Evolutionary conservation across 2,329 filamentous ascomycete genomes (phyloP), one percentile per base, ranked within the genome.

Genomic region (Penicillium aurantiogriseum): DNA sequence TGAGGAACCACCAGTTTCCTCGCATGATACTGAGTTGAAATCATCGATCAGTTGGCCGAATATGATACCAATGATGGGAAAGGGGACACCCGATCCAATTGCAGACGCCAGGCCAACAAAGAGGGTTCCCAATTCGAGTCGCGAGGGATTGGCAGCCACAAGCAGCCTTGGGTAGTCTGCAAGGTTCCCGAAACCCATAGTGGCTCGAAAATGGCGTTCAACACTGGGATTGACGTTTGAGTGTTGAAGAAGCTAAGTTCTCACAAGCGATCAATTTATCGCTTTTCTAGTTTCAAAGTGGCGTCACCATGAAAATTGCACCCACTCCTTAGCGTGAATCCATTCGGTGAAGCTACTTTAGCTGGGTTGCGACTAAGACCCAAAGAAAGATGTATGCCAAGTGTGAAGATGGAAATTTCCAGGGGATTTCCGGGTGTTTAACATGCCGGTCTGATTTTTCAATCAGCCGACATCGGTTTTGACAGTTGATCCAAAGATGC

Each of bases 11-110:
- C 44, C 43, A 5, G 43, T 33, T 21, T 53, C 39, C 15, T 38
- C 35, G 45, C 71, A 74, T 3, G 68, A 70, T 8, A 66, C 68
- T 10, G 66, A 51, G 56, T 77, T 77, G 54, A 77, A 69, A 51
- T 76, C 69, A 58, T 77, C 71, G 48, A 77, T 67, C 15, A 77
- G 66, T 59, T 76, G 62, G 56, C 75, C 75, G 51, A 77, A 77
- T 1, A 77, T 54, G 44, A 77, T 74, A 19, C 69, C 74, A 27
- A 77, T 73, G 7, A 77, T 56, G 11, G 75, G 74, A 38, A 76
- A 76, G 5, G 75, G 75, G 1, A 77, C 72, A 39, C 75, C 75
- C 9, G 74, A 70, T 35, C 68, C 74, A 29, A 74, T 71, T 36
- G 74, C 69, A 36, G 56, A 64, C 10, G 64, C 43, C 23, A 72